A percentile compares a stretch with the other conserved stretches of the same genome.
Conservation (phyloP, 2,329 filamentous ascomycete species). For the Ceratocystis harringtonii region DNA sequence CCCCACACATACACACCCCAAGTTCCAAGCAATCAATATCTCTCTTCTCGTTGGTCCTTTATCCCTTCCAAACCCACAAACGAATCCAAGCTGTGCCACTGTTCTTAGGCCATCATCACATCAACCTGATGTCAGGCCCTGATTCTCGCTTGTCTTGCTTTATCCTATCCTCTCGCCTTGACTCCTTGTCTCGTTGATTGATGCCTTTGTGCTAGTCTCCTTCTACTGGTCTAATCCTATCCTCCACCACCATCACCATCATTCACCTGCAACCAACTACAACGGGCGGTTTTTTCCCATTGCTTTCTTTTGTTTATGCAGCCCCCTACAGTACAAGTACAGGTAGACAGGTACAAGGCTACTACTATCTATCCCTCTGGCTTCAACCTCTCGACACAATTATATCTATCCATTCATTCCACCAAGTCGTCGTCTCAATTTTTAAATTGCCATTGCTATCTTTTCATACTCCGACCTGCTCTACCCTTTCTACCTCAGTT, state of each 20-base stretch:
- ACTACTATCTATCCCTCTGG: background rate
- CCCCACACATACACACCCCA: background rate
- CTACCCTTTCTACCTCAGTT: background rate
- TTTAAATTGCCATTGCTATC: background rate
- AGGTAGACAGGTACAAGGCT: background rate
- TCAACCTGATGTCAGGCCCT: no score
- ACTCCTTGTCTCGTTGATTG: background rate
- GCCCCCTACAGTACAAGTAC: background rate
- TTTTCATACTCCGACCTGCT: no score
- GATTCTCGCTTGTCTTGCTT: background rate
- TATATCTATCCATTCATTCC: background rate
- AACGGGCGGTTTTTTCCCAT: background rate
- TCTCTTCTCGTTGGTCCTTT: background rate
- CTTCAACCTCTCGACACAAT: background rate
- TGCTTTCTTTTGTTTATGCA: background rate
- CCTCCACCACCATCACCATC: background rate
- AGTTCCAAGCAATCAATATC: background rate
- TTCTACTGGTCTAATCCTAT: background rate
- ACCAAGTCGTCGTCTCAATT: background rate
- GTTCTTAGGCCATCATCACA: no score
- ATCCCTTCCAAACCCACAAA: background rate
- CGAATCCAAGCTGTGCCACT: no score
- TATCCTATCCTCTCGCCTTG: background rate
- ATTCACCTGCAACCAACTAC: background rate
- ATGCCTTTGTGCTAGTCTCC: background rate